Base-by-base conservation (phyloP, 805 yeast genomes). In the Jamesozyma lodderae region DNA sequence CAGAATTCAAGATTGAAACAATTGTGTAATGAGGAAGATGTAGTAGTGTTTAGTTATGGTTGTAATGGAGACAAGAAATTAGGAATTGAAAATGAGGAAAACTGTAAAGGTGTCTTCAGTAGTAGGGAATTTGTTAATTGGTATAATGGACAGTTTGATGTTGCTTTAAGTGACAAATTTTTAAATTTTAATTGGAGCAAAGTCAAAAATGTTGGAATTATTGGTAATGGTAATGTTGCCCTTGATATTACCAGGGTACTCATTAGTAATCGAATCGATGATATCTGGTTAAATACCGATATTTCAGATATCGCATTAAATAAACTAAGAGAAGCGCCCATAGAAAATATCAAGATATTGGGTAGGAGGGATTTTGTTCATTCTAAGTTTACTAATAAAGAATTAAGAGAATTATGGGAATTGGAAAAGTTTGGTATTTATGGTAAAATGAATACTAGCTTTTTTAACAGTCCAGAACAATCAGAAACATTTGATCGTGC, bases 221-320 rank as follows among this genome's bases (percentile, higher is more conserved):
- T 92, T n/a, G 99, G 99, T 6, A 90, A 88, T 59, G 98, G 98
- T 33, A 92, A 92, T 55, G 98, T 92, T 14, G 95, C 97, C 0
- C 63, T 92, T 43, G 98, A 92, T 57, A 76, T 92, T 4, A 86
- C 95, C 1, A 66, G 98, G 38, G 68, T 92, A 1, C 63, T 92
- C 24, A 59, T 88, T 40, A 77, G 79, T 31, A 51, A 47, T 35
- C 38, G 43, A 4, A 73, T 80, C 0, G 59, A 67, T 1, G 64
- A 63, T 1, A 70, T 74, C 38, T 77, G 95, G 76, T 41, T 63
- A 2, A 48, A 61, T 0, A 90, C 96, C 0, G 98, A 92, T 60
- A 80, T 92, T 15, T 66, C 83, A 0, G 55, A 63, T 3, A 57
- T 63, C 24, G 94, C 96, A 0, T 58, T 79, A 8, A 63, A 66